Percentiles rank a stretch among this genome's conserved stretches.
Evolutionary conservation across 2,329 filamentous ascomycete species (phyloP).

Genomic region (Teratosphaeria epicoccoides): DNA sequence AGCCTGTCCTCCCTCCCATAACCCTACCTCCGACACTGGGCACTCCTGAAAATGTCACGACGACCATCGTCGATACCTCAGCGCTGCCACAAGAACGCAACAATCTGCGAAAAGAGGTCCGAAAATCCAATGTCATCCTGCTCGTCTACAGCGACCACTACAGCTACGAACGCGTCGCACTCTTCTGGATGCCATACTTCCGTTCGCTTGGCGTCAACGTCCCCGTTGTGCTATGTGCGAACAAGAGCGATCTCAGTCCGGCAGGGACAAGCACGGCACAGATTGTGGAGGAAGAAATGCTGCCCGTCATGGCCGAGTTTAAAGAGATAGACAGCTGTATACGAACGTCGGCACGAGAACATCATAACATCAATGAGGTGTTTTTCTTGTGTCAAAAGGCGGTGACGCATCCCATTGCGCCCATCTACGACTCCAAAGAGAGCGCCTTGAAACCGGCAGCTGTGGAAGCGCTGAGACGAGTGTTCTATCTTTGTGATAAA

Average conservation of each 20-base stretch:
- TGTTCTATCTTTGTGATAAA: conserved; percentile 94
- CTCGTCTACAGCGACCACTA: conserved; percentile 98
- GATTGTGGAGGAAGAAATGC: conserved; percentile 93
- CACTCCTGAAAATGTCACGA: conserved; percentile 92
- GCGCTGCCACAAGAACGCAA: conserved; percentile 87
- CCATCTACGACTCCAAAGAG: conserved; percentile 94
- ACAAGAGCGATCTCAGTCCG: conserved; percentile 78
- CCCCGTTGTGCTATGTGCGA: conserved; percentile 89
- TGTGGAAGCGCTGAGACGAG: conserved; percentile 71
- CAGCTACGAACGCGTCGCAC: conserved; percentile 90
- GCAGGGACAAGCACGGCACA: conserved; percentile 63
- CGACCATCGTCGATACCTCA: conserved; percentile 94
- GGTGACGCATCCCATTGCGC: conserved; percentile 91
- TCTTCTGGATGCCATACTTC: conserved; percentile 99
- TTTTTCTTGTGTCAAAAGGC: conserved; percentile 98
- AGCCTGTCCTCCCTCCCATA: conserved; percentile 85
- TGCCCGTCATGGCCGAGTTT: conserved; percentile 92
- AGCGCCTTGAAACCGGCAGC: conserved; percentile 74
- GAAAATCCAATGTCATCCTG: conserved; percentile 93
- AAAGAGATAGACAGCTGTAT: conserved; percentile 98
- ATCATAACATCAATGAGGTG: conserved; percentile 84
- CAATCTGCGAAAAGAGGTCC: conserved; percentile 82
- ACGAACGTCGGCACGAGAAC: conserved; percentile 79
- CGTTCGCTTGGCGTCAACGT: conserved; percentile 97
- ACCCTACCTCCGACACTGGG: conserved; percentile 88